phyloP scores from a whole-genome alignment of 768 basidiomycete genomes.

The Podaxis mareebaensis region DNA sequence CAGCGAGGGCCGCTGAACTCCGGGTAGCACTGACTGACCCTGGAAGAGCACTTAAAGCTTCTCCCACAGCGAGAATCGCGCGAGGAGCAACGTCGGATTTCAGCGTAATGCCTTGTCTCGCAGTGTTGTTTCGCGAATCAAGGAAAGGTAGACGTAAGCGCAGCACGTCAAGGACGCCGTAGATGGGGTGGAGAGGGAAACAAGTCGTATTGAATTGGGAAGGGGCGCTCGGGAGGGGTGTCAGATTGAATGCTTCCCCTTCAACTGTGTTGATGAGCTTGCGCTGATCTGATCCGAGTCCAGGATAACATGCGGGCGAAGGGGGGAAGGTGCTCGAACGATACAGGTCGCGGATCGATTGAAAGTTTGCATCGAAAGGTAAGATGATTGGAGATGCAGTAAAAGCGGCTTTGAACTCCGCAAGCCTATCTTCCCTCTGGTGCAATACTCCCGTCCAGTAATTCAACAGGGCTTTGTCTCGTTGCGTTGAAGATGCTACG shows the following conservation, averaged over 20 bases:
- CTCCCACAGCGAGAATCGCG: slow-evolving; percentile 52
- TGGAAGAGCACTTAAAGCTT: slow-evolving; percentile 47
- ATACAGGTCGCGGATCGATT: slow-evolving; percentile 40
- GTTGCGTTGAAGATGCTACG: slow-evolving; percentile 60
- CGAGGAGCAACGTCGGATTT: slow-evolving; percentile 44
- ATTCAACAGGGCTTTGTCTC: slow-evolving; percentile 41
- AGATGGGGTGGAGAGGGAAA: slow-evolving; percentile 58
- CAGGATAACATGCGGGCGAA: slow-evolving; percentile 63
- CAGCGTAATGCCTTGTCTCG: slow-evolving; percentile 53
- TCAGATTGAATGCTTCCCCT: slow-evolving; percentile 49
- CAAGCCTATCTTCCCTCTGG: slow-evolving; percentile 42
- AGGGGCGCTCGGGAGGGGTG: slow-evolving; percentile 27
- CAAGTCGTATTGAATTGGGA: slow-evolving; percentile 49
- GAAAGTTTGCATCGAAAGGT: slow-evolving; percentile 58
- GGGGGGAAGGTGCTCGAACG: slow-evolving; percentile 54
- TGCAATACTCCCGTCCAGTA: slow-evolving; percentile 59
- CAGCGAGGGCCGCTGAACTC: slow-evolving; percentile 32
- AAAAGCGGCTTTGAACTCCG: slow-evolving; percentile 47
- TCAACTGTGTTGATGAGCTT: slow-evolving; percentile 50
- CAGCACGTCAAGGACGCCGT: slow-evolving; percentile 60
- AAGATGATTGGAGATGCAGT: slow-evolving; percentile 48
- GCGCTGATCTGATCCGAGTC: slow-evolving; percentile 38
- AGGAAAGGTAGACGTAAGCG: slow-evolving; percentile 59
- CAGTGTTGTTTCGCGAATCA: slow-evolving; percentile 40
- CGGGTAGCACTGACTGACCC: slow-evolving; percentile 27